Base-by-base conservation (phyloP, 2,329 filamentous ascomycete species). In the Diaporthe australafricana region DNA sequence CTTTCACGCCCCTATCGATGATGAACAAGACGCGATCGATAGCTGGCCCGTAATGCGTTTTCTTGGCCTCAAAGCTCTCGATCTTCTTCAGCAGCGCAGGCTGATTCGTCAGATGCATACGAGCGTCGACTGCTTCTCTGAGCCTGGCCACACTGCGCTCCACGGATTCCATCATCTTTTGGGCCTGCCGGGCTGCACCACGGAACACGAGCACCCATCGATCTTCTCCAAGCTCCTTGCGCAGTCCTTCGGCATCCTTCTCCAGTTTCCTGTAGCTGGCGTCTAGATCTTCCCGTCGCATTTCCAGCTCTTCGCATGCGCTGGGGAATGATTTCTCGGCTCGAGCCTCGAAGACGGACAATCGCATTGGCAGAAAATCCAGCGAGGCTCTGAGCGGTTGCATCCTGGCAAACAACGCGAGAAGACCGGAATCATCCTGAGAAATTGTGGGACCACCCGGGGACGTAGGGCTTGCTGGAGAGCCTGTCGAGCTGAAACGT, bases 111-210 rank as follows among this genome's bases (percentile, higher is more conserved):
- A 94, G 83, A 75, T 96, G 92, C 77, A 92, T 87, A 9, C 91
- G 92, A 14, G 90, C 87, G 72, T 97, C 94, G 20, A 98, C 86
- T 5, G 91, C 91, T 78, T 98, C 94, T 74, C 89, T 91, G 45
- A 99, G 87, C 82, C 97, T 97, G 57, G 86, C 83, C 72, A 97
- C 90, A 79, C 95, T 98, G 75, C 96, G 89, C 79, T 97, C 94
- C 27, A 98, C 94, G 4, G 95, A 98, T 76, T 98, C 94, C 79
- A 94, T 96, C 95, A 99, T 98, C 84, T 98, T 98, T 76, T 96
- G 91, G 5, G 96, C 96, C 82, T 98, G 95, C 71, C 93, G 89
- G 17, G 95, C 95, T 20, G 96, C 96, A 75, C 96, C 96, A 70
- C 96, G 91, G 84, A 99, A 99, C 45, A 98, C 95, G 68, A 97